Percentiles rank a stretch among this genome's conserved stretches.
These are phyloP conservation scores for Akanthomyces dipterigenus DNA, from an alignment of 2,329 filamentous ascomycete genomes.

Conservation along the genomic window DNA sequence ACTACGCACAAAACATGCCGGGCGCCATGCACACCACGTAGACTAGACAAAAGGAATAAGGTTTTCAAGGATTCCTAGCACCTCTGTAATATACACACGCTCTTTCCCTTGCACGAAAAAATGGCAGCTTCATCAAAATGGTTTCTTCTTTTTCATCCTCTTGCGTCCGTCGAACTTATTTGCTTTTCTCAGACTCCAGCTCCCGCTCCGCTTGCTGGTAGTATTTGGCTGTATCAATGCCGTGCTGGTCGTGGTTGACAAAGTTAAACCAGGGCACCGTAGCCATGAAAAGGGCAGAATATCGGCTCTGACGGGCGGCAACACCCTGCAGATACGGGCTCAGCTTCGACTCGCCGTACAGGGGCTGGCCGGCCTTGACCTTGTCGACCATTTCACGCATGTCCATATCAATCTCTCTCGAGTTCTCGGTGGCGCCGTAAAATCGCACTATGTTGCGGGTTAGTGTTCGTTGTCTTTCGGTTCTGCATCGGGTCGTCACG, in stretches of 20 bases:
- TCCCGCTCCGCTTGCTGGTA: slow-evolving; percentile 93
- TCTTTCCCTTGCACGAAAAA: slow-evolving; percentile 2
- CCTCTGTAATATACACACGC: slow-evolving; percentile 11
- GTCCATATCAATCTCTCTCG: slow-evolving; percentile 87
- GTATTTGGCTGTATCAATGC: slow-evolving; percentile 97
- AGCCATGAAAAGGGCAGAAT: slow-evolving; percentile 76
- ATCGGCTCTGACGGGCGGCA: slow-evolving; percentile 85
- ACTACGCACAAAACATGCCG: too few species aligned
- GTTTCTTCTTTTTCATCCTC: not conserved
- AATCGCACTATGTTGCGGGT: slow-evolving; percentile 63
- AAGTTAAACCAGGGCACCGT: slow-evolving; percentile 97
- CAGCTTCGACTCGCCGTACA: slow-evolving; percentile 76
- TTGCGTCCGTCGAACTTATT: not conserved
- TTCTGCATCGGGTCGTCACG: slow-evolving; percentile 25
- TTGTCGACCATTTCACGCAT: slow-evolving; percentile 98
- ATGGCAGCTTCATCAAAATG: not conserved
- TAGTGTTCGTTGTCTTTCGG: not conserved
- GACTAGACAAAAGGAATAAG: slow-evolving; percentile 4
- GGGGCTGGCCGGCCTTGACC: slow-evolving; percentile 83
- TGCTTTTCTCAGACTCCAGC: slow-evolving; percentile 64
- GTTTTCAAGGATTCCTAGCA: not conserved
- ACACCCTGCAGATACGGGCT: slow-evolving; percentile 91
- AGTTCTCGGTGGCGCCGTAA: slow-evolving; percentile 90
- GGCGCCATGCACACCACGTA: not conserved
- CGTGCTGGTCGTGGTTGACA: slow-evolving; percentile 93